Evolutionary conservation across 371 early-diverging fungal species (phyloP).

Genomic region (Enterocytospora artemiae): DNA sequence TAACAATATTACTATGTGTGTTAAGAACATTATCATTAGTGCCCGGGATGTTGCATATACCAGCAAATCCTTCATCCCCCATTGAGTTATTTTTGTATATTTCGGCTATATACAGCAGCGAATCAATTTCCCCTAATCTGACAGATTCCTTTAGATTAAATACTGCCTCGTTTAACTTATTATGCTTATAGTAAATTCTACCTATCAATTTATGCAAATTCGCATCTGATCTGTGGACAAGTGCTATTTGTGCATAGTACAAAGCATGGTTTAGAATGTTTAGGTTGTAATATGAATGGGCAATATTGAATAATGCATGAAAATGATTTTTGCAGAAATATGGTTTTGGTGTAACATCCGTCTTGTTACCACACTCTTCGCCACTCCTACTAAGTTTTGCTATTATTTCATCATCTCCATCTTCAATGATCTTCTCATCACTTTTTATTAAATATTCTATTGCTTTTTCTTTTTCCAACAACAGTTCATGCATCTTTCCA

Average conservation of each 20-base stretch:
- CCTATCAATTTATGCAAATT: neutral
- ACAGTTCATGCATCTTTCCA: too few species aligned
- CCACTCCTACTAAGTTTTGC: neutral
- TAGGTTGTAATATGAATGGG: neutral
- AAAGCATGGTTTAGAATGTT: neutral
- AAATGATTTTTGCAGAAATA: neutral
- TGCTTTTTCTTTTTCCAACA: too few species aligned
- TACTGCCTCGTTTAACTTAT: neutral
- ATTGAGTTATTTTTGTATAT: neutral
- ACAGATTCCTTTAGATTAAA: neutral
- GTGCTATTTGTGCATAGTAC: neutral
- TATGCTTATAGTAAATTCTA: neutral
- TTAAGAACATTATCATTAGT: too few species aligned
- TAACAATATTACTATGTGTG: neutral
- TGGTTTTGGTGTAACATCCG: neutral
- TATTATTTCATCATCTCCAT: neutral
- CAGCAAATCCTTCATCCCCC: too few species aligned
- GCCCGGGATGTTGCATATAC: too few species aligned
- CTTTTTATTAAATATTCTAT: too few species aligned
- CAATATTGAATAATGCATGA: neutral
- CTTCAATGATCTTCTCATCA: neutral
- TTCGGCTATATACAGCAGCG: constrained; percentile 8
- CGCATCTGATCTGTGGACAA: neutral
- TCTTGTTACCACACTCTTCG: neutral
- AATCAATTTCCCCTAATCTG: neutral